Conservation (phyloP, 2,329 filamentous ascomycete species). For the Lecanosticta acicola region DNA sequence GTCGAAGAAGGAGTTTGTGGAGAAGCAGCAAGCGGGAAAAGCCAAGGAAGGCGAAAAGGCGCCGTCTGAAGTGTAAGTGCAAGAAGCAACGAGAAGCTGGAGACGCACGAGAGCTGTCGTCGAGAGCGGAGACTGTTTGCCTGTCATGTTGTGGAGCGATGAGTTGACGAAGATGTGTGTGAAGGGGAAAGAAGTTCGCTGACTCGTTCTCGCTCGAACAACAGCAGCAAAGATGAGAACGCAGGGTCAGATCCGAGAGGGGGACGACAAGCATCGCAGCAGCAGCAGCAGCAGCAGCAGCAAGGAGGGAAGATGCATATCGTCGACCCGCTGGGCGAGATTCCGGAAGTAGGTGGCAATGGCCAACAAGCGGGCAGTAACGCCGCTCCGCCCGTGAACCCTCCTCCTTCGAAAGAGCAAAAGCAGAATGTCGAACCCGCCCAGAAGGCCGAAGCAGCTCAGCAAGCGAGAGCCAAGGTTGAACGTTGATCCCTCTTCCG, state of each 20-base stretch:
- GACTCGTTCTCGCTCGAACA: slow-evolving; percentile 22
- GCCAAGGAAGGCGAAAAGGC: slow-evolving; percentile 11
- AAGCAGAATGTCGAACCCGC: slow-evolving; percentile 1
- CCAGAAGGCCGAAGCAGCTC: slow-evolving; percentile 8
- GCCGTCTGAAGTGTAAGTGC: slow-evolving; percentile 22
- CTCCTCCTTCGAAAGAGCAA: neutral
- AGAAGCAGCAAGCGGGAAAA: slow-evolving; percentile 21
- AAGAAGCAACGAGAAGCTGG: neutral
- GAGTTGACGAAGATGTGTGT: slow-evolving; percentile 7
- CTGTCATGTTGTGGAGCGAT: slow-evolving; percentile 3
- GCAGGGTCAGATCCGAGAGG: neutral
- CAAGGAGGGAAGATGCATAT: slow-evolving; percentile 7
- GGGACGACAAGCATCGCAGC: slow-evolving; percentile 1
- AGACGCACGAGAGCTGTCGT: neutral
- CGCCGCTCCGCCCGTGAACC: neutral
- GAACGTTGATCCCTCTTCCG: neutral
- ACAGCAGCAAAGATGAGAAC: slow-evolving; percentile 11
- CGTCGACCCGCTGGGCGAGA: slow-evolving; percentile 10
- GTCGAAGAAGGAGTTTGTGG: slow-evolving; percentile 49
- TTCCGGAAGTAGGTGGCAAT: slow-evolving; percentile 14
- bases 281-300: neutral
- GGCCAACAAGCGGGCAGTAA: neutral
- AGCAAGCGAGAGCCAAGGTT: slow-evolving; percentile 5
- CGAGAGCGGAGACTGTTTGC: neutral
- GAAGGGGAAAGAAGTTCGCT: slow-evolving; percentile 23